These are phyloP conservation scores for Gentiana dahurica DNA, from an alignment of 257 asterid genomes.

Conservation along the genomic window DNA sequence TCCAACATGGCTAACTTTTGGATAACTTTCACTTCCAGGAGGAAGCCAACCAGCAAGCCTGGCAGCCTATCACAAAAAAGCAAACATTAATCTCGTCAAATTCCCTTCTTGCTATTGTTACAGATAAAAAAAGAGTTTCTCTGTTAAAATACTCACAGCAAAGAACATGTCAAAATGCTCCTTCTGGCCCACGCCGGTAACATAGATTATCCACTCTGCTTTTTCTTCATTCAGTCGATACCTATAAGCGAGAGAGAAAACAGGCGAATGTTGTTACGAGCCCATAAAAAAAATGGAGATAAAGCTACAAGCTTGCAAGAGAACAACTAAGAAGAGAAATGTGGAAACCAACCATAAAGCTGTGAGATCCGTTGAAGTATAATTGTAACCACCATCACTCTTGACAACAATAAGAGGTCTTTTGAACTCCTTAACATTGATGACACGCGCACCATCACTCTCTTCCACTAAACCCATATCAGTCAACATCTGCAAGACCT, in stretches of 20 bases:
- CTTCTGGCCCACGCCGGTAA: constrained; percentile 88
- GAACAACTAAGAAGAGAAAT: constrained; percentile 1
- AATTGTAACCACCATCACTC: constrained; percentile 89
- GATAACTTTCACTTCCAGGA: constrained; percentile 48
- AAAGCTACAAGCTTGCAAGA: background rate
- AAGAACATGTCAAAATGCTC: background rate
- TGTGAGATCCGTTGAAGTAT: constrained; percentile 91
- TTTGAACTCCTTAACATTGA: constrained; percentile 66
- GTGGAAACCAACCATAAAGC: constrained; percentile 64
- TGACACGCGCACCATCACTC: constrained; percentile 92
- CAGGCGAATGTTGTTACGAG: too few relatives aligned
- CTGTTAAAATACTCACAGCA: background rate
- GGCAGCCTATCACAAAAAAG: constrained; percentile 42
- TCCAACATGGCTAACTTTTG: constrained; percentile 77
- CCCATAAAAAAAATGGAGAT: background rate
- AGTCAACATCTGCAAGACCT: constrained; percentile 44
- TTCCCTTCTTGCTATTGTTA: too few relatives aligned
- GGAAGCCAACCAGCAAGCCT: constrained; percentile 91
- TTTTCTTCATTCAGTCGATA: constrained; percentile 85
- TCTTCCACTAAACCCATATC: constrained; percentile 64
- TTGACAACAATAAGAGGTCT: constrained; percentile 88
- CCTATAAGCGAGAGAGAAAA: constrained; percentile 30
- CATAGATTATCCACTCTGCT: constrained; percentile 87
- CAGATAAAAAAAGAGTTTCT: background rate
- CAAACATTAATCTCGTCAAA: too few relatives aligned